Evolutionary conservation across 495 filamentous ascomycete species (phyloP), one percentile per base, ranked within the genome.

Genomic region (Astrothelium macrocarpum): DNA sequence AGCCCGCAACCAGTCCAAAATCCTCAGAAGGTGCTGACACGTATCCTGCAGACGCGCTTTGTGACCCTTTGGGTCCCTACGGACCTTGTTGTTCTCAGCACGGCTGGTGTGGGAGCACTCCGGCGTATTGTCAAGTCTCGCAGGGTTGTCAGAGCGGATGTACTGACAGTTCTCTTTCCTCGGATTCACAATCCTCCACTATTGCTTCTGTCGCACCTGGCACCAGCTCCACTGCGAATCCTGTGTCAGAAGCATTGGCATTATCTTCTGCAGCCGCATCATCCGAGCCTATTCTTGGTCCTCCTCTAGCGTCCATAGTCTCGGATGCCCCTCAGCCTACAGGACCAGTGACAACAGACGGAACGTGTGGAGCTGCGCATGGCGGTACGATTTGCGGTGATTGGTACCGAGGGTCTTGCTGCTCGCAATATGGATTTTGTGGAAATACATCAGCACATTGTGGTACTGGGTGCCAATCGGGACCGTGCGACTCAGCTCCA

Each of bases 391-490:
- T 79, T 11, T 82, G 80, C 64, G 79, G 80, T 11, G 67, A 79
- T 60, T 82, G 79, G 80, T 65, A 68, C 14, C 73, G 76, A 45
- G 80, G 80, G 31, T 66, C 71, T 64, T 82, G 80, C 67, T 82
- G 80, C 66, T 80, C 77, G 26, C 73, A 78, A 73, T 83, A 81
- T 67, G 80, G 80, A 32, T 76, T 69, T 65, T 76, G 74, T 56
- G 74, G 74, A 16, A 71, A 70, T 61, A 70, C 72, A 36, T 64
- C 70, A 58, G 66, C 75, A 34, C 77, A 80, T 61, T 80, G 78
- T 45, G 78, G 76, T 23, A 66, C 73, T 45, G 78, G 78, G 45
- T 80, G 78, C 62, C 78, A 80, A 53, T 74, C 74, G 14, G 78
- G 73, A 28, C 75, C 78, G 26, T 80, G 77, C 39, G 2, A 46